Evolutionary conservation across 495 filamentous ascomycete genomes (phyloP).

Genomic region (Penicillium lividum): DNA sequence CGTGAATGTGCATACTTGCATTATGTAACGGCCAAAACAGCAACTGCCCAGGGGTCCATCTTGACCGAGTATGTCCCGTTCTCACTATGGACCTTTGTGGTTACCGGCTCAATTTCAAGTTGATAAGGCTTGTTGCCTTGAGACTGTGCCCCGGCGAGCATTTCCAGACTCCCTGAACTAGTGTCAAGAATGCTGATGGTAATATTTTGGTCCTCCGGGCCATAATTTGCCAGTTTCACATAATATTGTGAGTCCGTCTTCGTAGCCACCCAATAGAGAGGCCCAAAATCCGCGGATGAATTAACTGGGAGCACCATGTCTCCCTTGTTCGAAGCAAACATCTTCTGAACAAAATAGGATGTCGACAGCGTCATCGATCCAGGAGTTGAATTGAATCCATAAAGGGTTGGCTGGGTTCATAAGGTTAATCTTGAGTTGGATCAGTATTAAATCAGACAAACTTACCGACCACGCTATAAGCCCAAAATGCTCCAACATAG

Average conservation of each 20-base stretch:
- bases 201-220: constrained; percentile 24
- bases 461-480: constrained; percentile 43
- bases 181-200: constrained; percentile 29
- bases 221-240: constrained; percentile 40
- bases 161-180: constrained; percentile 26
- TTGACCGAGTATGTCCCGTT: constrained; percentile 27
- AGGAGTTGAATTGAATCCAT: constrained; percentile 48
- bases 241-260: constrained; percentile 33
- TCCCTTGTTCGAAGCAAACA: constrained; percentile 55
- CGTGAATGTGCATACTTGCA: background rate
- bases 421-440: too few species aligned
- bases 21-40: constrained; percentile 28
- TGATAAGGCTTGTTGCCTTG: constrained; percentile 27
- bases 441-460: background rate
- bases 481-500: constrained; percentile 48
- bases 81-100: constrained; percentile 8
- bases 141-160: constrained; percentile 26
- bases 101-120: constrained; percentile 20
- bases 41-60: constrained; percentile 35
- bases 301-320: constrained; percentile 54
- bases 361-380: constrained; percentile 40
- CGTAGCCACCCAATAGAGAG: constrained; percentile 61
- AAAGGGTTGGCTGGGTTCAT: constrained; percentile 33
- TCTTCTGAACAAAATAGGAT: constrained; percentile 43
- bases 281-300: constrained; percentile 44